phyloP scores from a whole-genome alignment of 352 stramenopile species.

The Phytophthora megakarya region DNA sequence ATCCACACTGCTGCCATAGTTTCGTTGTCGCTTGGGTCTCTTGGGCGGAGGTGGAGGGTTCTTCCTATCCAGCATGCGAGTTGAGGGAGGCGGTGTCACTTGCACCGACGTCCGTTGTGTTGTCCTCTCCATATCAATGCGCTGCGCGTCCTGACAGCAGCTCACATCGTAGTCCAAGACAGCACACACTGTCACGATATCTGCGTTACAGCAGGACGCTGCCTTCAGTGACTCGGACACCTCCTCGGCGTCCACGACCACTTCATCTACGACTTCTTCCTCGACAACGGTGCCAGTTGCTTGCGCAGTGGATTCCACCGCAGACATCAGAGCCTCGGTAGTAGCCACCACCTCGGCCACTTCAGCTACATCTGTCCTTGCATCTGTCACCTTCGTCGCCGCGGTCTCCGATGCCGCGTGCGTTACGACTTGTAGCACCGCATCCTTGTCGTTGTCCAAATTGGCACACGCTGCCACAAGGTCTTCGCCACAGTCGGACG shows the following conservation, averaged over 20 bases:
- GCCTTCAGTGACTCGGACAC: too few species aligned
- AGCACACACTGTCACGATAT: constrained; percentile 27
- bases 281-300: too few species aligned
- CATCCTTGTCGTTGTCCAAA: constrained; percentile 27
- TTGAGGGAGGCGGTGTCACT: constrained; percentile 66
- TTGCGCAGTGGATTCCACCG: too few species aligned
- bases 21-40: constrained; percentile 33
- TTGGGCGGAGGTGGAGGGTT: constrained; percentile 69
- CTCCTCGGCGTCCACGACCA: too few species aligned
- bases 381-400: too few species aligned
- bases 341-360: too few species aligned
- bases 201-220: constrained; percentile 32
- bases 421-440: too few species aligned
- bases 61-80: constrained; percentile 66
- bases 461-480: constrained; percentile 34
- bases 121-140: constrained; percentile 31
- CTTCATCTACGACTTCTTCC: too few species aligned
- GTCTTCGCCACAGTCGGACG: constrained; percentile 34
- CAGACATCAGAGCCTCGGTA: too few species aligned
- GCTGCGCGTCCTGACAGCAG: constrained; percentile 31
- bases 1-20: constrained; percentile 35
- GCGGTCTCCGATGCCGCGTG: too few species aligned
- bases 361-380: too few species aligned
- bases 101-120: constrained; percentile 39
- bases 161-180: constrained; percentile 27